phyloP scores from a whole-genome alignment of 2,329 filamentous ascomycete species.

The Cladophialophora bantiana region DNA sequence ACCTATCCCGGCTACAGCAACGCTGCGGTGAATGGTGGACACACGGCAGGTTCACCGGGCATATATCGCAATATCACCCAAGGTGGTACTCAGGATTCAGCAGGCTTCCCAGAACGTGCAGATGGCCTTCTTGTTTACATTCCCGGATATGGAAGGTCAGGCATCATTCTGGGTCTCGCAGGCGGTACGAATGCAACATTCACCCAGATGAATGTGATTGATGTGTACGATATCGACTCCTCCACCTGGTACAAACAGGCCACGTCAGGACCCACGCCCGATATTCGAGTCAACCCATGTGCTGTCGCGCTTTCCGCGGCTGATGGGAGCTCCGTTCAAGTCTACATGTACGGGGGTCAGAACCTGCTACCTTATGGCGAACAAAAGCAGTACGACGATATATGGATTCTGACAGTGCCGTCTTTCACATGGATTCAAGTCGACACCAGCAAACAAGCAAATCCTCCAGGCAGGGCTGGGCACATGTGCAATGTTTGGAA shows the following conservation, averaged over 20 bases:
- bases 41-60: conserved; percentile 67
- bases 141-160: conserved; percentile 76
- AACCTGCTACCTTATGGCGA: conserved; percentile 69
- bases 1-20: conserved; percentile 75
- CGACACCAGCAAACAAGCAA: conserved; percentile 55
- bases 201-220: conserved; percentile 73
- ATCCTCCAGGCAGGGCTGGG: conserved; percentile 69
- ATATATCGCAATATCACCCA: conserved; percentile 76
- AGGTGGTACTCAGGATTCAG: conserved; percentile 70
- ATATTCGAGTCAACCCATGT: conserved; percentile 70
- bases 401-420: conserved; percentile 81
- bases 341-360: conserved; percentile 81
- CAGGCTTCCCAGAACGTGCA: conserved; percentile 74
- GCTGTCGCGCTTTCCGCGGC: conserved; percentile 75
- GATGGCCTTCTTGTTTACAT: conserved; percentile 77
- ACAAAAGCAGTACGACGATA: conserved; percentile 70
- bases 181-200: conserved; percentile 74
- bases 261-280: conserved; percentile 66
- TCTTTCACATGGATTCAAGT: conserved; percentile 81
- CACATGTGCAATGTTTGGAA: conserved; percentile 81
- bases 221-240: conserved; percentile 78
- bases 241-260: conserved; percentile 76
- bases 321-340: conserved; percentile 76
- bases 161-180: conserved; percentile 77
- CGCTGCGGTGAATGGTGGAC: conserved; percentile 62